phyloP scores from a whole-genome alignment of 2,329 filamentous ascomycete genomes.

The Talaromyces sp. region DNA sequence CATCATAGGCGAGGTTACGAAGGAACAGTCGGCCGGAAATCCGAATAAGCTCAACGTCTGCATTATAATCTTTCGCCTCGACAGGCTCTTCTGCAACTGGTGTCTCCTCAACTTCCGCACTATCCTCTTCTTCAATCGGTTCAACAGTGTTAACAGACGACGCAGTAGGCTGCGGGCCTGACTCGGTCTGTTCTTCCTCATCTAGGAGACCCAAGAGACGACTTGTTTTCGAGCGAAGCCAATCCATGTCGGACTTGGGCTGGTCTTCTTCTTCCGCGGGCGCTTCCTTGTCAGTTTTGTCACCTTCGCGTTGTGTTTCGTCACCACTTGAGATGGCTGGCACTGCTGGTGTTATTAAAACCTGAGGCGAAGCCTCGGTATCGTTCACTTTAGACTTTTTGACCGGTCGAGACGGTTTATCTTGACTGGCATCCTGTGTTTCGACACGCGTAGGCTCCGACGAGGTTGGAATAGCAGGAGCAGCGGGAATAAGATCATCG shows the following conservation, averaged over 20 bases:
- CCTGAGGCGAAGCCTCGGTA: not conserved
- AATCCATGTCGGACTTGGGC: constrained; percentile 69
- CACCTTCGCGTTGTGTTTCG: constrained; percentile 8
- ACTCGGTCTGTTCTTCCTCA: constrained; percentile 49
- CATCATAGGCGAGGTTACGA: constrained; percentile 78
- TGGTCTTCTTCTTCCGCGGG: constrained; percentile 26
- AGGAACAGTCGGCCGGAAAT: constrained; percentile 77
- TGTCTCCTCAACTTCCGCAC: constrained; percentile 2
- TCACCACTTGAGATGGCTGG: not conserved
- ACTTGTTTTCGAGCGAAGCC: constrained; percentile 84
- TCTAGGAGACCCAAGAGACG: constrained; percentile 79
- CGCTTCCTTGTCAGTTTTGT: constrained; percentile 16
- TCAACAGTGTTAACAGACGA: constrained; percentile 12
- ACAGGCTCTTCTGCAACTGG: constrained; percentile 15
- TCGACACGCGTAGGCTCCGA: constrained; percentile 36
- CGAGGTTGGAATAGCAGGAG: constrained; percentile 17
- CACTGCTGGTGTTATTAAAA: not conserved
- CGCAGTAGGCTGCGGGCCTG: constrained; percentile 30
- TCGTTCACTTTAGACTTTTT: constrained; percentile 12
- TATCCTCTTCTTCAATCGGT: constrained; percentile 5
- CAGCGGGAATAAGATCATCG: constrained; percentile 40
- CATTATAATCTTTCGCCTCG: constrained; percentile 28
- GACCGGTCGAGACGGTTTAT: not conserved
- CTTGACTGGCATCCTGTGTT: constrained; percentile 46
- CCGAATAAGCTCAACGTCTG: constrained; percentile 58